These are phyloP conservation scores for Mycena latifolia DNA, from an alignment of 768 basidiomycete species.

Conservation along the genomic window DNA sequence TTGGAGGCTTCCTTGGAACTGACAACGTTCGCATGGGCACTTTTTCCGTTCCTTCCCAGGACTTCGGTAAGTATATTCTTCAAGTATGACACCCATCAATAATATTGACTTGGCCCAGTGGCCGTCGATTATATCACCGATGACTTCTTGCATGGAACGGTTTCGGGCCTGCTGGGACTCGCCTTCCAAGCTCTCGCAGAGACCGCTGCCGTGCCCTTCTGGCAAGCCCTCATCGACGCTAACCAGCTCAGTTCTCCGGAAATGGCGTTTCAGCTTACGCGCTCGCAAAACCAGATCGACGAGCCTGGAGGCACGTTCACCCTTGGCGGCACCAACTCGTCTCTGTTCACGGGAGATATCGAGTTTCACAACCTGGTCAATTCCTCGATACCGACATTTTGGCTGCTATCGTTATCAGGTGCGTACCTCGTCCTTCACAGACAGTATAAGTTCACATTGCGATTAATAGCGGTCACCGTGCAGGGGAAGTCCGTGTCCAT, in stretches of 20 bases:
- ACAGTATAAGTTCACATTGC: neutral
- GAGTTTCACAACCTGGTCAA: slow-evolving; percentile 70
- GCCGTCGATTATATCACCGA: slow-evolving; percentile 64
- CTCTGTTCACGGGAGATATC: slow-evolving; percentile 72
- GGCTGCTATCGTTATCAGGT: slow-evolving; percentile 72
- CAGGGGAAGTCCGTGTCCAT: slow-evolving; percentile 64
- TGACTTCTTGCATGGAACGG: slow-evolving; percentile 59
- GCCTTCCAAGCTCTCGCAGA: slow-evolving; percentile 72
- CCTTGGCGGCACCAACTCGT: slow-evolving; percentile 73
- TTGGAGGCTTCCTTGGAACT: slow-evolving; percentile 62
- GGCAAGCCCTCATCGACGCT: slow-evolving; percentile 64
- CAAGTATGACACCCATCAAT: slow-evolving; percentile 18
- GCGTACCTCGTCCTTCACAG: slow-evolving; percentile 36
- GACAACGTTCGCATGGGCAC: slow-evolving; percentile 78
- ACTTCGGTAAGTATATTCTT: slow-evolving; percentile 58
- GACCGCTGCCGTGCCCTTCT: slow-evolving; percentile 72
- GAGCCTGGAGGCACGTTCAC: slow-evolving; percentile 77
- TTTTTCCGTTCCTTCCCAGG: slow-evolving; percentile 68
- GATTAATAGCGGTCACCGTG: slow-evolving; percentile 67
- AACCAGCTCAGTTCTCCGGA: slow-evolving; percentile 62
- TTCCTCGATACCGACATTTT: slow-evolving; percentile 58
- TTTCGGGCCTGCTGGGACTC: slow-evolving; percentile 84
- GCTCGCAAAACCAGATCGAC: slow-evolving; percentile 48
- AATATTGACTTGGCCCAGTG: slow-evolving; percentile 57
- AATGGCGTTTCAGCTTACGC: slow-evolving; percentile 75